A percentile compares a stretch with the other conserved stretches of the same genome.
Conservation (phyloP, 345 rosid genomes). For the Isatis tinctoria region DNA sequence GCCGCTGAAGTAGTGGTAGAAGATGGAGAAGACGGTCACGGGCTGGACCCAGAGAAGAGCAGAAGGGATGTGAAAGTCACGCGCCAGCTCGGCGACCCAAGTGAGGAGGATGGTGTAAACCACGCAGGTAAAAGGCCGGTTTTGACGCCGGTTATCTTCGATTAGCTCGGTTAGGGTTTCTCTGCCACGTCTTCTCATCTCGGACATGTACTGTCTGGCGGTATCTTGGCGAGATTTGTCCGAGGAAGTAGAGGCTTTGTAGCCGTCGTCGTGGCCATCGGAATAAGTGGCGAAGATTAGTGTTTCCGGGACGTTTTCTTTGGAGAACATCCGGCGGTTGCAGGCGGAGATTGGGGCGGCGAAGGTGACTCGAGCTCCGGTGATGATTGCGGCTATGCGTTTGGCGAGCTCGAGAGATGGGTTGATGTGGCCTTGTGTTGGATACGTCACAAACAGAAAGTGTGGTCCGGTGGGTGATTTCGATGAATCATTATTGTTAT, state of each 20-base stretch:
- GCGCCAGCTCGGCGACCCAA: constrained; percentile 55
- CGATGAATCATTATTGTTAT: background rate
- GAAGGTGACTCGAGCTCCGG: constrained; percentile 47
- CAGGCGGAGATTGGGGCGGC: constrained; percentile 37
- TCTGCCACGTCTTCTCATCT: constrained; percentile 37
- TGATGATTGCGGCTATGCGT: constrained; percentile 34
- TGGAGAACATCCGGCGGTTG: constrained; percentile 37
- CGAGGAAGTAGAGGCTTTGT: constrained; percentile 5
- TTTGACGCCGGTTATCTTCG: background rate
- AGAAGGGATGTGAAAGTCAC: constrained; percentile 34
- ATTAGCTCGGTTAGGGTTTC: constrained; percentile 39
- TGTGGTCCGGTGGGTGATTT: constrained; percentile 14
- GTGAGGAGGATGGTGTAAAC: constrained; percentile 49
- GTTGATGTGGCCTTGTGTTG: constrained; percentile 67
- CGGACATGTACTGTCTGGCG: constrained; percentile 21
- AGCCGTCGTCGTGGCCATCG: constrained; percentile 55
- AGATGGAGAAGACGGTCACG: constrained; percentile 46
- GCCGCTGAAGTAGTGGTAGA: constrained; percentile 52
- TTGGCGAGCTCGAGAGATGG: constrained; percentile 58
- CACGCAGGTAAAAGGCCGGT: constrained; percentile 35
- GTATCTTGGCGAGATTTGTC: constrained; percentile 6
- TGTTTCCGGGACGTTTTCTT: background rate
- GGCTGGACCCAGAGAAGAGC: constrained; percentile 65
- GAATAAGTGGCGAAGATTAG: constrained; percentile 47
- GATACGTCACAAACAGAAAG: constrained; percentile 45